Evolutionary conservation across 1,284 basidiomycete species (phyloP).

Genomic region (Mycena citricolor): DNA sequence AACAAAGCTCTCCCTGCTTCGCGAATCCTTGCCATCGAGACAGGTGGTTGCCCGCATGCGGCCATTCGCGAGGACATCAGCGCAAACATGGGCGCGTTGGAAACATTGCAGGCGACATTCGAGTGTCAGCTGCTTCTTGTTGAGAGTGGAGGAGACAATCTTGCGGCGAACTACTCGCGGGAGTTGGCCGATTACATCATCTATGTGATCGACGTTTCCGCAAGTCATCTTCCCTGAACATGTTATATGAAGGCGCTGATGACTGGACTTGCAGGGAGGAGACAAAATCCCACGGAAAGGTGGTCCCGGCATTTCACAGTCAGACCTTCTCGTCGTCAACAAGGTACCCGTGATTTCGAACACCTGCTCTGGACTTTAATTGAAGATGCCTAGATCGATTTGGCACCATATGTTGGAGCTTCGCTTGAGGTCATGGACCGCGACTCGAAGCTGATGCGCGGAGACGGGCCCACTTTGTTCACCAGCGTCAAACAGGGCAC

Average conservation of each 20-base stretch:
- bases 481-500: conserved; percentile 80
- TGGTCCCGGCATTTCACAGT: conserved; percentile 94
- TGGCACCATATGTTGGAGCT: conserved; percentile 91
- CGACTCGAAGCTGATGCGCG: conserved; percentile 91
- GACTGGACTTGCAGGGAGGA: conserved; percentile 60
- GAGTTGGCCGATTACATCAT: conserved; percentile 98
- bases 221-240: conserved; percentile 27
- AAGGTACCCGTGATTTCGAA: conserved; percentile 55
- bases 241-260: not conserved
- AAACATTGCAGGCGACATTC: conserved; percentile 92
- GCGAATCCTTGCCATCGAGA: conserved; percentile 96
- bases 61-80: conserved; percentile 97
- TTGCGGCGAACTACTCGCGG: conserved; percentile 93
- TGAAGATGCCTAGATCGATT: conserved; percentile 66
- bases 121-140: conserved; percentile 86
- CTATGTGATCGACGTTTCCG: conserved; percentile 86
- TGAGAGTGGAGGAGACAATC: conserved; percentile 94
- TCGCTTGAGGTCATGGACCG: conserved; percentile 94
- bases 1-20: conserved; percentile 85
- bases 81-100: conserved; percentile 93
- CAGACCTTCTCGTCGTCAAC: conserved; percentile 93
- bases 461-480: conserved; percentile 92
- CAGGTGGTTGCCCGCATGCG: conserved; percentile 93
- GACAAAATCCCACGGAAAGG: conserved; percentile 99
- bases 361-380: not conserved